Evolutionary conservation across 2,329 filamentous ascomycete genomes (phyloP), one percentile per base, ranked within the genome.

Genomic region (Sclerotinia trifoliorum): DNA sequence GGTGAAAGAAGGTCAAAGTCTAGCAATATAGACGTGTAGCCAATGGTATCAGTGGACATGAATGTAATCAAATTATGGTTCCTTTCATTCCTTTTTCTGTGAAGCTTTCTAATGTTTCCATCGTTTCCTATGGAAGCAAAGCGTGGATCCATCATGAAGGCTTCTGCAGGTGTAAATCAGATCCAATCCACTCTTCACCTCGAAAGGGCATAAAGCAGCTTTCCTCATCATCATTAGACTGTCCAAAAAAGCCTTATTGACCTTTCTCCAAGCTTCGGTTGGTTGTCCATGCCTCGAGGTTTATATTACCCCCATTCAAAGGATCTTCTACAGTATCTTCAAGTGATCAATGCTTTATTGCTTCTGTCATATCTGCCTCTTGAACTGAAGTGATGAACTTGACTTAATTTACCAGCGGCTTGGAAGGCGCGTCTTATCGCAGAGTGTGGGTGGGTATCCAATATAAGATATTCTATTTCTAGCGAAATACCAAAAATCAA

Each of bases 21-120:
- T 11, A 48, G 5, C 26, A n/a, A 48, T 32, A 48, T 6, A 26
- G 26, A 10, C 19, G 19, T 19, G 29, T 24, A 66, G 29, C 64
- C 64, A 66, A 66, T 66, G 29, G 44, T 32, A 60, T 57, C 42
- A 21, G 10, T 26, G 54, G 24, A 26, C 24, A 17, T 57, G 19
- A 65, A 17, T 44, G 49, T 26, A 24, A 58, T 60, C 24, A 26
- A 49, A 42, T 60, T 51, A 32, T 51, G 44, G 15, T 29, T 61
- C 49, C 32, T 51, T 60, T n/a, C 54, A 49, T 60, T 66, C 55
- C 65, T 61, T 60, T 44, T 44, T 56, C 49, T 32, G 39, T 29
- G 11, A 55, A 19, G 7, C 35, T 55, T 44, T 64, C 35, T 35
- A 35, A 10, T 35, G 35, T 35, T 35, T 39, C 51, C 35, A 29